phyloP scores from a whole-genome alignment of 2,329 filamentous ascomycete genomes.

The Cryphonectria parasitica region DNA sequence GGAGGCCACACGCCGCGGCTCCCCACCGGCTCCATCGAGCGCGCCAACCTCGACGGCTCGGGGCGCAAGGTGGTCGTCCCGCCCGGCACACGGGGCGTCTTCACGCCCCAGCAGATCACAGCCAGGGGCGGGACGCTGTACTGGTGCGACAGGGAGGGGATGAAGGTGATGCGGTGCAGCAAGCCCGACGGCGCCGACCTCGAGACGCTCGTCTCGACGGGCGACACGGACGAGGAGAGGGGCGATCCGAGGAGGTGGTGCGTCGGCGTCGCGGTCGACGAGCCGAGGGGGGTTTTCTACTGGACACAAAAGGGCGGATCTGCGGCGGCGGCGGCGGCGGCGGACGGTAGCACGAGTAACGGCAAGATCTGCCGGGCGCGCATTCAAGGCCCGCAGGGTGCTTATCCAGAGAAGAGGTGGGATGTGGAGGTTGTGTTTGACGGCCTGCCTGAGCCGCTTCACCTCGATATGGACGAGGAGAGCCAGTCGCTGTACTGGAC shows the following conservation, averaged over 20 bases:
- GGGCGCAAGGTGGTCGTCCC: constrained; percentile 49
- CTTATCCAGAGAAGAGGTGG: constrained; percentile 35
- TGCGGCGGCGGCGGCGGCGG: too few species aligned
- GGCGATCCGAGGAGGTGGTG: constrained; percentile 50
- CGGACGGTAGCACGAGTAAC: constrained; percentile 41
- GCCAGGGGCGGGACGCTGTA: constrained; percentile 44
- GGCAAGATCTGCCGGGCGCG: constrained; percentile 58
- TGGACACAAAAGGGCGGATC: constrained; percentile 66
- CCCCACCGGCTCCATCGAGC: constrained; percentile 43
- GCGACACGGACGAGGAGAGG: constrained; percentile 28
- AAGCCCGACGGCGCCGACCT: constrained; percentile 44
- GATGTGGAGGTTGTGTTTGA: constrained; percentile 50
- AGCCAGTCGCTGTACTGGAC: constrained; percentile 60
- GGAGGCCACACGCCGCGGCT: constrained; percentile 43
- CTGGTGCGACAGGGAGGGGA: constrained; percentile 49
- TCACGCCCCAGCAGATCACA: constrained; percentile 54
- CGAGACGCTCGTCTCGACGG: constrained; percentile 43
- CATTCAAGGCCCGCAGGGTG: constrained; percentile 43
- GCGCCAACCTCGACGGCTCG: constrained; percentile 52
- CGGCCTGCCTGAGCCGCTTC: constrained; percentile 58
- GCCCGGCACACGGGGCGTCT: constrained; percentile 40
- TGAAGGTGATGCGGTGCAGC: constrained; percentile 45
- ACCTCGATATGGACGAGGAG: constrained; percentile 57
- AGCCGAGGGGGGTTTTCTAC: constrained; percentile 49
- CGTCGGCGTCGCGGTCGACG: constrained; percentile 57